Percentiles rank a stretch among this genome's conserved stretches.
Evolutionary conservation across 2,329 filamentous ascomycete genomes (phyloP).

Genomic region (Colletotrichum gigasporum): DNA sequence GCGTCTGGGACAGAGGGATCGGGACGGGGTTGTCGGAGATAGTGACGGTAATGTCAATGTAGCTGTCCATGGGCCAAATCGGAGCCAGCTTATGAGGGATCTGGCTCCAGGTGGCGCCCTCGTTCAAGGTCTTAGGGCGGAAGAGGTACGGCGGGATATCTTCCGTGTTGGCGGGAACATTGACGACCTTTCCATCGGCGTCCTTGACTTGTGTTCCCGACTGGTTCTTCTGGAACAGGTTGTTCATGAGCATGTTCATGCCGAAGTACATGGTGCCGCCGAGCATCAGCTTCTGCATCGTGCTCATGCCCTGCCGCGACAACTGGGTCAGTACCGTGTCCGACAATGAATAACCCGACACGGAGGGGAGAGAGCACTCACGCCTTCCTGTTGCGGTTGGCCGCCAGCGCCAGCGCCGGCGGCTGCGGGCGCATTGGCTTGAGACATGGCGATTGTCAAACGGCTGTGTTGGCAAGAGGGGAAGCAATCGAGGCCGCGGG

Average conservation of each 20-base stretch:
- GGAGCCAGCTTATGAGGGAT: slow-evolving; percentile 80
- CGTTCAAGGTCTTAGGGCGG: slow-evolving; percentile 68
- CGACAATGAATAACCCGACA: not conserved
- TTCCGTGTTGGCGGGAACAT: slow-evolving; percentile 62
- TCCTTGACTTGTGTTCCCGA: slow-evolving; percentile 58
- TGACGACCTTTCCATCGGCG: slow-evolving; percentile 61
- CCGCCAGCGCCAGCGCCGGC: slow-evolving; percentile 2
- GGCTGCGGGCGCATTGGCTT: slow-evolving; percentile 23
- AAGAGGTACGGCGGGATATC: slow-evolving; percentile 72
- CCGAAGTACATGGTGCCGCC: slow-evolving; percentile 66
- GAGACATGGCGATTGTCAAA: slow-evolving; percentile 20
- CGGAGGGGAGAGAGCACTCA: slow-evolving; percentile 13
- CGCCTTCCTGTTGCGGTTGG: slow-evolving; percentile 30
- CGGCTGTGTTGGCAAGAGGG: not conserved
- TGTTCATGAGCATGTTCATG: slow-evolving; percentile 66
- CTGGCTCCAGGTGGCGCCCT: slow-evolving; percentile 69
- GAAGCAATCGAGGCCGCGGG: not conserved
- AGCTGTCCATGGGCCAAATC: slow-evolving; percentile 84
- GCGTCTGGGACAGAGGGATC: slow-evolving; percentile 71
- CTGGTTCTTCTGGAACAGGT: slow-evolving; percentile 59
- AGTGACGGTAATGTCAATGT: slow-evolving; percentile 85
- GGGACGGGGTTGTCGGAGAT: slow-evolving; percentile 80
- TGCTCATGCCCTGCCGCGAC: slow-evolving; percentile 44
- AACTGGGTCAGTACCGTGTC: not conserved
- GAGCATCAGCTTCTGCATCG: slow-evolving; percentile 57